Conservation (phyloP, 129 eudicot genomes). For the Oenanthe sinensis region DNA sequence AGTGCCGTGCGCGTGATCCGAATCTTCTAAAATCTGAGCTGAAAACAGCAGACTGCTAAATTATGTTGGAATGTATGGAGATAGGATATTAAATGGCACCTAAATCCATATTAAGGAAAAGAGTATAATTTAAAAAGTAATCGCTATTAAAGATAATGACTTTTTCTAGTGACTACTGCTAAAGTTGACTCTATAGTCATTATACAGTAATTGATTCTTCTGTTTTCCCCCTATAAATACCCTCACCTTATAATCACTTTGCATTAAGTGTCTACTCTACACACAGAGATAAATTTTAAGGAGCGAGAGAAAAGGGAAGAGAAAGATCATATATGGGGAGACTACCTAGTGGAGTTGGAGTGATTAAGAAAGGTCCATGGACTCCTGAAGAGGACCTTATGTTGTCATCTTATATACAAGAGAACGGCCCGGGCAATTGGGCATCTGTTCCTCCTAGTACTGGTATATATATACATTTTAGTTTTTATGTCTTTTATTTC, state of each 20-base stretch:
- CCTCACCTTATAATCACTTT: neutral
- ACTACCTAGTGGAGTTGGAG: neutral
- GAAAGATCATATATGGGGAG: neutral
- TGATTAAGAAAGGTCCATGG: slow-evolving; percentile 36
- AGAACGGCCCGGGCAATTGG: slow-evolving; percentile 43
- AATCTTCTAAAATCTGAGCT: neutral
- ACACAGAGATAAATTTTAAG: neutral
- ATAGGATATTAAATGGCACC: too few species aligned
- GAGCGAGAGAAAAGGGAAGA: neutral
- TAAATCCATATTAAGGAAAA: neutral
- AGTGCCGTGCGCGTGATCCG: neutral
- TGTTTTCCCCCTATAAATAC: neutral
- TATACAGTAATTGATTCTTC: neutral
- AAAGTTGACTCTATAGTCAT: too few species aligned
- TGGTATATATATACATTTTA: slow-evolving; percentile 9
- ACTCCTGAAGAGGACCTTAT: slow-evolving; percentile 39
- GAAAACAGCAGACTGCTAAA: neutral
- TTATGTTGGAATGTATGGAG: neutral
- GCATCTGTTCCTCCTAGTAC: slow-evolving; percentile 33
- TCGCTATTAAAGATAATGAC: neutral
- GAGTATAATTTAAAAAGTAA: too few species aligned
- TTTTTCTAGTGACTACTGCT: neutral
- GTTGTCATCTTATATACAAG: slow-evolving; percentile 34
- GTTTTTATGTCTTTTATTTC: neutral
- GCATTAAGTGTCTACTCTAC: neutral